Base-by-base conservation (phyloP, 257 asterid genomes). In the Nicotiana undulata region DNA sequence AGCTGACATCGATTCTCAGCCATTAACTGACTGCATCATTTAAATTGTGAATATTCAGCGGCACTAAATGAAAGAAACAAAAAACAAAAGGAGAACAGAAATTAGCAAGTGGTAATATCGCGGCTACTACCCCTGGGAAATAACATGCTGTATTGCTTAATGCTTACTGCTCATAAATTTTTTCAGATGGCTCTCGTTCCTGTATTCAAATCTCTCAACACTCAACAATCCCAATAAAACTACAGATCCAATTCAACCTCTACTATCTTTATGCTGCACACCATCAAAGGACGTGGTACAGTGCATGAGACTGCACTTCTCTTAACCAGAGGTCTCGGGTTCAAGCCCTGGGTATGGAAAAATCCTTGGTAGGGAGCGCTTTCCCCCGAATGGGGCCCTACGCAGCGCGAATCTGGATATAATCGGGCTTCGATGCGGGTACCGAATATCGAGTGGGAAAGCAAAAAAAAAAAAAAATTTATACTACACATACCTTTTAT, bases 1-100 rank as follows among this genome's bases (percentile, higher is more conserved):
- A 6, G 65, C 90, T 82, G 87, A 70, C 84, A 80, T 22, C 44
- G 10, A 40, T 59, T 80, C 46, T 58, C 59, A 44, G 28, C 31
- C 52, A 75, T 7, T 56, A n/a, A 59, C 64, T n/a, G 5, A 67
- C 17, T n/a, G 10, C 53, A 5, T 5, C 10, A 37, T 68, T 37
- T 11, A n/a, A 37, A 5, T n/a, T 68, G n/a, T 4, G 9, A 68
- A 37, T 68, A 15, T 20, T 37, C 12, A 68, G 76, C 26, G 32
- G 32, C 76, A 67, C 52, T 4, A 4, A 66, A 18, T 9, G 18
- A 3, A 37, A 28, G 3, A 28, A 28, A 2, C 5, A 18, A 24
- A 12, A 10, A 61, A 0, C 1, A 26, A 20, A 3, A 16, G 5
- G 18, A 18, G 24, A 17, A 18, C 18, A 16, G n/a, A 55, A 55